These are phyloP conservation scores for Trichoderma reesei DNA, from an alignment of 495 filamentous ascomycete genomes.

Conservation along the genomic window DNA sequence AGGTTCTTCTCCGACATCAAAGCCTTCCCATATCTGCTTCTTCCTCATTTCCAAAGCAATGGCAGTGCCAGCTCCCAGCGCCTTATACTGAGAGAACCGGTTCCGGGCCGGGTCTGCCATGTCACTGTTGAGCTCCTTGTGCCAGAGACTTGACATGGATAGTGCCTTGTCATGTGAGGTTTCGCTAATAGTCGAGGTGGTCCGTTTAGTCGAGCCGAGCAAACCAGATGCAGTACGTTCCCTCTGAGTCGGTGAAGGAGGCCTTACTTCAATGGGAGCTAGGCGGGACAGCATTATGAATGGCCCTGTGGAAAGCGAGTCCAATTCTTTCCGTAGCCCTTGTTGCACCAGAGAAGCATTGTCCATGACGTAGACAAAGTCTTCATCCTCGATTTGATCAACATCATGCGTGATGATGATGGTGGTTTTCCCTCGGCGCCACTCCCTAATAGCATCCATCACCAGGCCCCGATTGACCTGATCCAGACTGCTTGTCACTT, in stretches of 20 bases:
- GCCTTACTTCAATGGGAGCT: not conserved
- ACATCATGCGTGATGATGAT: slow-evolving; percentile 91
- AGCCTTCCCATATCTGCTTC: not conserved
- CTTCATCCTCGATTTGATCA: slow-evolving; percentile 60
- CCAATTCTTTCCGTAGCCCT: slow-evolving; percentile 41
- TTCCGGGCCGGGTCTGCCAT: not conserved
- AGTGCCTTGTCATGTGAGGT: not conserved
- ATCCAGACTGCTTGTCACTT: slow-evolving; percentile 79
- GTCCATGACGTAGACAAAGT: slow-evolving; percentile 78
- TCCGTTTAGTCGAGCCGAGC: not conserved
- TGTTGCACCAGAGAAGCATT: slow-evolving; percentile 58
- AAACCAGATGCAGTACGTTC: not conserved
- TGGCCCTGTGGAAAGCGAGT: not conserved
- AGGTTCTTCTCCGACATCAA: no score
- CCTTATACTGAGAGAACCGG: not conserved
- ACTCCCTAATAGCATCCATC: slow-evolving; percentile 62
- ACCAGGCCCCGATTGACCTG: slow-evolving; percentile 53
- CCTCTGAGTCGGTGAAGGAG: not conserved
- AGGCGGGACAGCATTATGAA: not conserved
- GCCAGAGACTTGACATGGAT: not conserved
- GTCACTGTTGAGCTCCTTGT: not conserved
- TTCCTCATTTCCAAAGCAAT: not conserved
- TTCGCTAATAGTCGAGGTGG: not conserved
- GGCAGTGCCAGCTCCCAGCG: not conserved
- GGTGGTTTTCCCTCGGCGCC: slow-evolving; percentile 72